Evolutionary conservation across 1,284 basidiomycete genomes (phyloP), one percentile per base, ranked within the genome.

Genomic region (Pascua guehoae): DNA sequence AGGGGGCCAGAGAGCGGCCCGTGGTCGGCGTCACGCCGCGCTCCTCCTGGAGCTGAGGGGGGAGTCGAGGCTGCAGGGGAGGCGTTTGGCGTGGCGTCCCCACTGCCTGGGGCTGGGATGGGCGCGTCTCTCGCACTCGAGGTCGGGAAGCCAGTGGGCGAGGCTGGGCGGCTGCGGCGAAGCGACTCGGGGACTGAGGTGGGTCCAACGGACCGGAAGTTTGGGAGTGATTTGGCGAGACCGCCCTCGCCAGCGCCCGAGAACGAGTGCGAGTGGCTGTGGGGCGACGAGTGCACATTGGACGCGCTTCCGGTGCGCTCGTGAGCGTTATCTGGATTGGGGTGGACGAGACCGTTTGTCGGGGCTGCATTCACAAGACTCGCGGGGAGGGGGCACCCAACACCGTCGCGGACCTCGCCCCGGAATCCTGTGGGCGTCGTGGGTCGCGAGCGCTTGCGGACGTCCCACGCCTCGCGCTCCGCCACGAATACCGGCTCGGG

Each of bases 401-500:
- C 41, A 41, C 60, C 60, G 37, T 62, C 60, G 49, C 57, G 60
- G 10, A 56, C 45, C 40, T 62, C 57, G n/a, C n/a, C n/a, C 41
- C 51, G 50, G 41, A 56, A 62, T 24, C 58, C 58, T 1, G 54
- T 50, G 5, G 58, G 62, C 8, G 58, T 50, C 9, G 58, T 47
- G 12, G 62, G 56, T 12, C 58, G 59, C 38, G 62, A 64, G 37
- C 56, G 51, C 44, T 56, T 53, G 43, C 56, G 53, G 8, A n/a
- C 36, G 54, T 62, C 55, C 61, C 57, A 62, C 7, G 47, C 46
- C 12, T 58, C 57, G 39, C 56, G 55, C 46, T 61, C 58, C 32
- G 54, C 60, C 39, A 71, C 63, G 47, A 64, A 71, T 5, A 71
- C 58, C 2, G 69, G 69, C 54, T 71, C 69, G 14, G 69, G 69